Evolutionary conservation across 495 filamentous ascomycete species (phyloP).

Genomic region (Penicillium turbatum): DNA sequence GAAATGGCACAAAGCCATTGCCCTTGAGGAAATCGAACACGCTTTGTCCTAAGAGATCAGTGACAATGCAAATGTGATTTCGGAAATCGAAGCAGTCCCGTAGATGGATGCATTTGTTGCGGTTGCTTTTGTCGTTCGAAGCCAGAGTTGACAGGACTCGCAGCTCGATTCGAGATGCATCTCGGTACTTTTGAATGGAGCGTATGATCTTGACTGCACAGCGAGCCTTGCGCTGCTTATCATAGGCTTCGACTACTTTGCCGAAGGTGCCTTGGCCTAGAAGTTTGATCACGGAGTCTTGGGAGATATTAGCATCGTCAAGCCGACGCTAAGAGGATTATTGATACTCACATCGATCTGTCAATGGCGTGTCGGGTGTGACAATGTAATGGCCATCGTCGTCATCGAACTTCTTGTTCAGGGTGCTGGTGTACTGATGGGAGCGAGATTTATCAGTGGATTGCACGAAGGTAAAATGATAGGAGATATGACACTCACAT

Average conservation of each 20-base stretch:
- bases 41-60: constrained; percentile 90
- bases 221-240: constrained; percentile 65
- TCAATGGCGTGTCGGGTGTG: constrained; percentile 72
- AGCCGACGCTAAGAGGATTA: not conserved
- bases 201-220: constrained; percentile 98
- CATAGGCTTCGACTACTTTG: constrained; percentile 91
- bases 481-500: constrained; percentile 59
- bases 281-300: constrained; percentile 81
- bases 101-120: constrained; percentile 95
- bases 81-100: constrained; percentile 97
- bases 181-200: constrained; percentile 95
- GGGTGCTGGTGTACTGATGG: constrained; percentile 40
- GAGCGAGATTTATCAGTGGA: constrained; percentile 14
- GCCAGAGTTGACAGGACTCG: constrained; percentile 86
- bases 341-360: constrained; percentile 76
- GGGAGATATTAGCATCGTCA: constrained; percentile 10
- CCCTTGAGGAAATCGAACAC: constrained; percentile 98
- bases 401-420: constrained; percentile 72
- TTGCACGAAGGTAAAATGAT: not conserved
- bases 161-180: constrained; percentile 93
- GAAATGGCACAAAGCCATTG: constrained; percentile 92
- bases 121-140: constrained; percentile 84
- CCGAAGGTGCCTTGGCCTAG: constrained; percentile 97
- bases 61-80: constrained; percentile 98
- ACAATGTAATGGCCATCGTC: constrained; percentile 97